Base-by-base conservation (phyloP, 2,329 filamentous ascomycete species). In the Cytospora paraplurivora region DNA sequence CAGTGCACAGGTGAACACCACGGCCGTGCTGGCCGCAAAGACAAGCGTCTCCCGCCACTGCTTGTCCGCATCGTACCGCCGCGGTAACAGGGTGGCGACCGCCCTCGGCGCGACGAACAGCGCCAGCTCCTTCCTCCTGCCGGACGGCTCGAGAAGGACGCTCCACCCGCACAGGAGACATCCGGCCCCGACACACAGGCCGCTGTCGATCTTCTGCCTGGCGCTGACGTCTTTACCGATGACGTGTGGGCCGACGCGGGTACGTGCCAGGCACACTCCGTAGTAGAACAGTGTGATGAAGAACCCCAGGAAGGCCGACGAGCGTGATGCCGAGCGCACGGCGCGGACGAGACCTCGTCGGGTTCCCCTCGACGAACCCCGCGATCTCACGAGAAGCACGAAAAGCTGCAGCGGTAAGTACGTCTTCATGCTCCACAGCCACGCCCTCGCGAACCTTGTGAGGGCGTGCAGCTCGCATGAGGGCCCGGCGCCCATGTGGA, bases 261-360 rank as follows among this genome's bases (percentile, higher is more conserved):
- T 93, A 52, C 92, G 85, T 7, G 86, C 81, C 0, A 96, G 84
- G 72, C 92, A 96, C 4, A 96, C 89, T 34, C 89, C 88, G 73
- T 96, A 96, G 78, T 93, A 96, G 74, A 94, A 95, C 12, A 93
- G 77, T 1, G 86, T 80, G 68, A 96, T 89, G 74, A 94, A 96
- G 0, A 86, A 78, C 3, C 87, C 91, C 1, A 96, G 82, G 73
- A 96, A 95, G 0, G 88, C 82, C 0, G 91, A 93, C 6, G 90
- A 93, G 37, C 89, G 85, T 11, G 82, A 76, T 1, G 90, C 86
- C 2, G 88, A 88, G 15, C 79, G 69, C 33, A 88, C 63, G 1
- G 87, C 86, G 33, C 77, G 76, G 49, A 69, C 69, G 12, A 83
- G 68, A 6, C 84, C 74, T 37, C 77, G 78, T 21, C 17, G 38